Conservation (phyloP, 2,329 filamentous ascomycete species). For the Fusarium annulatum region DNA sequence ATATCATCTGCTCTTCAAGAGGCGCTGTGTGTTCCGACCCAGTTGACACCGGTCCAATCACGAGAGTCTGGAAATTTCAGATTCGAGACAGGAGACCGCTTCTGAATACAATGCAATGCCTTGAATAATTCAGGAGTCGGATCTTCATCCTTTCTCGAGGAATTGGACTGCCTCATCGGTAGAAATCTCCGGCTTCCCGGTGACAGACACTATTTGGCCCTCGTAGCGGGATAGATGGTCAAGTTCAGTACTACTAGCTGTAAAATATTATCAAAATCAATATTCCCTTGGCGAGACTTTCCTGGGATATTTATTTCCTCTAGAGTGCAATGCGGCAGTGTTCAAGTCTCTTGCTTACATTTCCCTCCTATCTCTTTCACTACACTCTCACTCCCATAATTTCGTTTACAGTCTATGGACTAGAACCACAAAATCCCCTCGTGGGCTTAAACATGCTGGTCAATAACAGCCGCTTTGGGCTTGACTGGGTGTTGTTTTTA, state of each 20-base stretch:
- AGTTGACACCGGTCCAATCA: too few species aligned
- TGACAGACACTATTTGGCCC: neutral
- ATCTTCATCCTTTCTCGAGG: neutral
- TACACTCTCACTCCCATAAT: neutral
- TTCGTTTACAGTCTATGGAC: accelerated
- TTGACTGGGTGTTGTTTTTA: accelerated
- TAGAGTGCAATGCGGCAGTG: accelerated
- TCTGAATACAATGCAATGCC: neutral
- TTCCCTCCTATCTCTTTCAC: accelerated
- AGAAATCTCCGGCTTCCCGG: neutral
- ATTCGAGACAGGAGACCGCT: neutral
- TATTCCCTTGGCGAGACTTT: accelerated
- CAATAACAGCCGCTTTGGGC: accelerated
- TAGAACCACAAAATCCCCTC: accelerated
- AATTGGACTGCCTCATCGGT: neutral
- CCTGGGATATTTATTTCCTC: neutral
- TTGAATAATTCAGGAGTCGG: neutral
- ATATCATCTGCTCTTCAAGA: too few species aligned
- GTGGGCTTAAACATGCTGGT: accelerated
- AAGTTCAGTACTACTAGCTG: too few species aligned
- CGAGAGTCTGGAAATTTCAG: neutral
- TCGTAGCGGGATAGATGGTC: too few species aligned
- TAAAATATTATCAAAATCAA: neutral
- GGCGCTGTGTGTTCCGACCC: too few species aligned
- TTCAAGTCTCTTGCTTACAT: neutral